Base-by-base conservation (phyloP, 441 rosid species). In the Pelargonium fulgidum region DNA sequence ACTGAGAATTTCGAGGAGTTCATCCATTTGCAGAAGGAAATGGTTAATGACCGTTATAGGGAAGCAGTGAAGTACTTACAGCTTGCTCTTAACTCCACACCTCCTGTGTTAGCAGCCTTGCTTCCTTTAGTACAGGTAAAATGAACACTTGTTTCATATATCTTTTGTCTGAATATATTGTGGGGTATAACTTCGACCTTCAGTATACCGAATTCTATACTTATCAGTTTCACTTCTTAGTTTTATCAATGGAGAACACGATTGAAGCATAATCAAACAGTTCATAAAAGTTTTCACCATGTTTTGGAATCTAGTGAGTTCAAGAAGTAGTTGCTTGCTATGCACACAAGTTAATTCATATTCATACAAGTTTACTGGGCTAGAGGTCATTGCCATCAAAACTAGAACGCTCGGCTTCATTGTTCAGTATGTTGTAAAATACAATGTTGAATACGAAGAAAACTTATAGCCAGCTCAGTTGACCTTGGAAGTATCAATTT, bases 111-210 rank as follows among this genome's bases (percentile, higher is more conserved):
- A 59, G 82, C 78, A 12, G 94, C 91, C 26, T 79, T 93, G 56
- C 88, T 85, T 82, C 94, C 98, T 61, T 80, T 93, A 77, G 68
- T 84, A 72, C 93, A 93, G 88, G 97, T 92, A 78, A 54, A 48
- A 29, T n/a, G 36, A 70, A 63, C 33, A 36, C n/a, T 14, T 68
- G 8, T 42, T 73, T 67, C 14, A 39, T 29, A 29, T 29, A 47
- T 44, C 0, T 45, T 7, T 45, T 26, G 13, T 26, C 16, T 66
- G 48, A 47, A 9, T 59, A 59, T 26, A 22, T 24, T 56, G 62
- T 13, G 29, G 5, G 19, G 12, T 41, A 22, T 10, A 36, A 33
- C 1, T 39, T 29, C 1, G 20, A 14, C 8, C 19, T 64, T 69
- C 11, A 5, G 3, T n/a, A 50, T 54, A 9, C 9, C 7, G 7